Evolutionary conservation across 129 eudicot species (phyloP).

Genomic region (Erigeron canadensis): DNA sequence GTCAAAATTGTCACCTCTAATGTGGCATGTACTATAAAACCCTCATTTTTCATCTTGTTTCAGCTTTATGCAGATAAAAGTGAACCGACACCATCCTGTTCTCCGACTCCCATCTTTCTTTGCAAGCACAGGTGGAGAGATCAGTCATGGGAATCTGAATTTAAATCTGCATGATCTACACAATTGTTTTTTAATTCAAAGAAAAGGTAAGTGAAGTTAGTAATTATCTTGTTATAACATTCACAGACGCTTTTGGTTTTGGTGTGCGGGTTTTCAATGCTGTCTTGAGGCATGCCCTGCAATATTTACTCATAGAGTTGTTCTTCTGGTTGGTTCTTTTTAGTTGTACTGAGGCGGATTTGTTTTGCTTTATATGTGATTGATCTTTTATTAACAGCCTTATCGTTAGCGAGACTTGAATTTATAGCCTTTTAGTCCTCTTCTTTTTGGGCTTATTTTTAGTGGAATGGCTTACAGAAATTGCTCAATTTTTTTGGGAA

Average conservation of each 20-base stretch:
- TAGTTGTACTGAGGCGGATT: not conserved
- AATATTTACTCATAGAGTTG: not conserved
- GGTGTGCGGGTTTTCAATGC: not conserved
- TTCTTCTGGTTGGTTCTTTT: constrained; percentile 14
- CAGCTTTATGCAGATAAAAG: constrained; percentile 30
- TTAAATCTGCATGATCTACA: constrained; percentile 1
- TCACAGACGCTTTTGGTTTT: constrained; percentile 5
- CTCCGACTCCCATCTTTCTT: constrained; percentile 11
- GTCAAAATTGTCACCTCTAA: not conserved
- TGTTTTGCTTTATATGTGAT: constrained; percentile 20
- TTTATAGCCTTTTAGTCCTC: too few relatives aligned
- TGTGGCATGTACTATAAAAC: constrained; percentile 11
- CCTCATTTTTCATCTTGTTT: constrained; percentile 12
- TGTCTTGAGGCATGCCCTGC: not conserved
- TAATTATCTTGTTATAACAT: constrained; percentile 3
- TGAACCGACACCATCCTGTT: constrained; percentile 1
- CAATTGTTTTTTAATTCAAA: constrained; percentile 1
- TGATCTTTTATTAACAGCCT: constrained; percentile 1
- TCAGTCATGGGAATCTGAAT: constrained; percentile 15
- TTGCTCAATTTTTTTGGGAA: too few relatives aligned
- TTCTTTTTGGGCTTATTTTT: too few relatives aligned
- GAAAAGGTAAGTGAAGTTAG: constrained; percentile 9
- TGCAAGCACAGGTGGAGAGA: constrained; percentile 12
- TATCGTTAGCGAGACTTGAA: too few relatives aligned
- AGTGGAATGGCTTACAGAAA: too few relatives aligned